Base-by-base conservation (phyloP, 768 basidiomycete genomes). In the Candolleomyces aberdarensis region DNA sequence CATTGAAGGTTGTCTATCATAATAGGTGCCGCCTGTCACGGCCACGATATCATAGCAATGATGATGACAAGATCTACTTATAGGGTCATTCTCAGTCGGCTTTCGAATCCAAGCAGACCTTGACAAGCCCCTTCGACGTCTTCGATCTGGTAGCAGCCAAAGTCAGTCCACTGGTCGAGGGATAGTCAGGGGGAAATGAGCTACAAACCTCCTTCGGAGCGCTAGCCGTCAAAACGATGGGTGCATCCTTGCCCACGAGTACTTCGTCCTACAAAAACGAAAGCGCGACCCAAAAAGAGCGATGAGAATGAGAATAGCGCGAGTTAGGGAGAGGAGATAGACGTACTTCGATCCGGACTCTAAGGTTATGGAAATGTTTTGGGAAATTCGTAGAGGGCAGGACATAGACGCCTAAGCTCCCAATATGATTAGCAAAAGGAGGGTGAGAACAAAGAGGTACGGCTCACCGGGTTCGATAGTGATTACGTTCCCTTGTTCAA, bases 401-500 rank as follows among this genome's bases (percentile, higher is more conserved):
- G 43, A 99, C 92, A 69, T 97, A 98, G 36, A 96, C 82, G 0
- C 92, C 94, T 83, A 40, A 5, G 44, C 69, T 56, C 64, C 36
- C 36, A 36, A 8, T 11, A 6, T 1, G 11, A 36, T 36, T 7
- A 36, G 36, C 36, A 36, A 36, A 11, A 1, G 1, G 36, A 11
- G 11, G 36, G 11, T 26, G 11, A 11, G 36, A 36, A 11, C 6
- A 36, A 36, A 5, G 36, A 11, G 11, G 36, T 36, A 26, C n/a
- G 3, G 3, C 73, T 53, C 65, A 86, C 90, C 92, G 61, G 93
- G 94, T 69, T 97, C 96, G 61, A 98, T 83, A 0, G 96, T 97
- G 48, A 97, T 85, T 7, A 97, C 92, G 86, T 94, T 97, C 0
- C 95, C 95, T 7, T 81, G 80, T 63, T 86, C 81, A 58, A 98